Conservation (phyloP, 2,329 filamentous ascomycete species). For the Neofusicoccum cordaticola region DNA sequence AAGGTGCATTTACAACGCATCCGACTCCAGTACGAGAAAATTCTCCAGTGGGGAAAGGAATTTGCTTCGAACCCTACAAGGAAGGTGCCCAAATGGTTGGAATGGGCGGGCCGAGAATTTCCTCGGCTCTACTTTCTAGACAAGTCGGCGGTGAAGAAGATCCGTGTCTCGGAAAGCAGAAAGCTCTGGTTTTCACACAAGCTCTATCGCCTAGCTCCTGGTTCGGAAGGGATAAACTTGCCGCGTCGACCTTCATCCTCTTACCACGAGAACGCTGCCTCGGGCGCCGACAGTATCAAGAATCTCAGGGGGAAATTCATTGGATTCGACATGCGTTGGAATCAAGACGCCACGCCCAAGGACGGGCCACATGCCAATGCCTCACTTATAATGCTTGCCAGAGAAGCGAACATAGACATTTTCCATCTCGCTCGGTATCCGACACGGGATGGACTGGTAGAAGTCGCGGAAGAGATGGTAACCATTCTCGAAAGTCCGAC, state of each 20-base stretch:
- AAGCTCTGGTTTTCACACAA: neutral
- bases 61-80: too few species aligned
- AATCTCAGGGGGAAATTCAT: slow-evolving; percentile 47
- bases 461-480: slow-evolving; percentile 65
- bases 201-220: neutral
- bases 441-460: slow-evolving; percentile 37
- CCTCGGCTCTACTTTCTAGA: neutral
- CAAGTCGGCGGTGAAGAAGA: neutral
- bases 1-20: neutral
- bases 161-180: neutral
- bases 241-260: neutral
- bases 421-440: slow-evolving; percentile 66
- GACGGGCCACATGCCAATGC: slow-evolving; percentile 64
- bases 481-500: slow-evolving; percentile 67
- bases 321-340: slow-evolving; percentile 90
- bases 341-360: slow-evolving; percentile 45
- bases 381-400: slow-evolving; percentile 79
- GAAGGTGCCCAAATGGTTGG: too few species aligned
- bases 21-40: too few species aligned
- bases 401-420: slow-evolving; percentile 69
- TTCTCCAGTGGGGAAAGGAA: too few species aligned
- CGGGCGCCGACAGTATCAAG: neutral
- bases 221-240: too few species aligned
- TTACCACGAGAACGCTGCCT: neutral
- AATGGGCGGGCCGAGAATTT: neutral